Conservation (phyloP, 2,329 filamentous ascomycete species). For the Volutella citrinella region DNA sequence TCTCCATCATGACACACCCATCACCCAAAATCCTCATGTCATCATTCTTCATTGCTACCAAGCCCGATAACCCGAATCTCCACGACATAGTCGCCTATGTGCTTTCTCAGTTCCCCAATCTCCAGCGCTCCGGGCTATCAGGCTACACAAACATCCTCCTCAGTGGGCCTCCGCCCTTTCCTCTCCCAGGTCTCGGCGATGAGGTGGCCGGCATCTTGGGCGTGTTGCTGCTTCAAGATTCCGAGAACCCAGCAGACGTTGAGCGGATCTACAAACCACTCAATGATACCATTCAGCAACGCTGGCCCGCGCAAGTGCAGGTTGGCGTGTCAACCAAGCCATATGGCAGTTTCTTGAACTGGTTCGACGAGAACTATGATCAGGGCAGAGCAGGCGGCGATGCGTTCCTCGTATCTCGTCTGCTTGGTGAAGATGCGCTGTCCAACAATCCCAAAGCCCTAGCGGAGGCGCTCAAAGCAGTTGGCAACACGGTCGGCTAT, state of each 20-base stretch:
- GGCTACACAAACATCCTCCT: conserved; percentile 42
- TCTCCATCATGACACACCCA: conserved; percentile 53
- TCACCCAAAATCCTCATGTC: conserved; percentile 32
- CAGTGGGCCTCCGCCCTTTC: conserved; percentile 32
- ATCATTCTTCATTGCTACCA: conserved; percentile 18
- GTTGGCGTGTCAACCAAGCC: conserved; percentile 13
- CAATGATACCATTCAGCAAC: conserved; percentile 34
- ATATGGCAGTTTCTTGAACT: conserved; percentile 36
- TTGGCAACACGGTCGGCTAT: conserved; percentile 23
- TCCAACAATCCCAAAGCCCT: conserved; percentile 22
- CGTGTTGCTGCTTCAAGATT: conserved; percentile 34
- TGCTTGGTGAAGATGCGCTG: conserved; percentile 38
- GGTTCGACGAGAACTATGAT: conserved; percentile 37
- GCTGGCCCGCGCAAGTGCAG: conserved; percentile 30
- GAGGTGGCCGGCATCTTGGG: conserved; percentile 35
- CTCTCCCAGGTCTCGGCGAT: conserved; percentile 30
- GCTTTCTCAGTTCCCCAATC: conserved; percentile 41
- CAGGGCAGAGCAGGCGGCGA: conserved; percentile 32
- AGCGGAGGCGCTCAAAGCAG: conserved; percentile 34
- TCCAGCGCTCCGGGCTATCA: conserved; percentile 50
- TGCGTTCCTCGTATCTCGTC: conserved; percentile 39
- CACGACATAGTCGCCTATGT: conserved; percentile 47
- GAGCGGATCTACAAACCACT: conserved; percentile 31
- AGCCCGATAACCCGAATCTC: conserved; percentile 32
- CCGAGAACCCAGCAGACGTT: conserved; percentile 24